Evolutionary conservation across 495 filamentous ascomycete species (phyloP).

Genomic region (Hypoxylon crocopeplum): DNA sequence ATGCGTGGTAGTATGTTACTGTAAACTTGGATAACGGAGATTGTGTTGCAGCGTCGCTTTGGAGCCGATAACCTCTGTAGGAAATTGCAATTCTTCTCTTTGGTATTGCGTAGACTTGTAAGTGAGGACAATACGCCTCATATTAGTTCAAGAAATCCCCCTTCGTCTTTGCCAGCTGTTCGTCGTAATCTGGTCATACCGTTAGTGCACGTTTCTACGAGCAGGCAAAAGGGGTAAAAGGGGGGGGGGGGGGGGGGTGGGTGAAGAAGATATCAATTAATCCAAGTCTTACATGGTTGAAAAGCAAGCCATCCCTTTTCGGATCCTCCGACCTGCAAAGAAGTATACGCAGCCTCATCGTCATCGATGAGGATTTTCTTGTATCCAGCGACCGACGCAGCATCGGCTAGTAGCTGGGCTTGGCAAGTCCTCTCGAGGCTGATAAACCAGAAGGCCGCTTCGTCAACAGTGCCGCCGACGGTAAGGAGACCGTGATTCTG

Average conservation of each 20-base stretch:
- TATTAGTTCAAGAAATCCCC: conserved; percentile 47
- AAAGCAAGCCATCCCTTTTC: conserved; percentile 59
- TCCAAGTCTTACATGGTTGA: conserved; percentile 45
- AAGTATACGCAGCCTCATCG: conserved; percentile 58
- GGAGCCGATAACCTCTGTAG: too few relatives aligned
- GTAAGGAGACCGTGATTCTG: conserved; percentile 75
- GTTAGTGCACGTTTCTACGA: too few relatives aligned
- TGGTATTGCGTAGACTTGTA: too few relatives aligned
- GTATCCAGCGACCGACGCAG: conserved; percentile 62
- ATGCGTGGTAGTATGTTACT: too few relatives aligned
- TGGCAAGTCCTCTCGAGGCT: conserved; percentile 71
- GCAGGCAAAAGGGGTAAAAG: neutral
- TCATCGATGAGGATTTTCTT: conserved; percentile 63
- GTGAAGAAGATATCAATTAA: neutral
- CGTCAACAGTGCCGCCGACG: conserved; percentile 68
- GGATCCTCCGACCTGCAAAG: conserved; percentile 42
- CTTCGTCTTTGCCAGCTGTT: conserved; percentile 53
- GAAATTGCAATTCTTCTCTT: too few relatives aligned
- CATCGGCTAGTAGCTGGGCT: conserved; percentile 70
- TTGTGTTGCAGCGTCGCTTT: too few relatives aligned
- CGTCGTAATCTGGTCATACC: conserved; percentile 49
- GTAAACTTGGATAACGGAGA: too few relatives aligned
- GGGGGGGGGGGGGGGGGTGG: neutral
- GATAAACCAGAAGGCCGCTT: conserved; percentile 72
- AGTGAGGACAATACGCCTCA: neutral